A percentile compares a stretch with the other conserved stretches of the same genome.
These are phyloP conservation scores for Aspergillus carbonarius DNA, from an alignment of 2,329 filamentous ascomycete species.

Conservation along the genomic window DNA sequence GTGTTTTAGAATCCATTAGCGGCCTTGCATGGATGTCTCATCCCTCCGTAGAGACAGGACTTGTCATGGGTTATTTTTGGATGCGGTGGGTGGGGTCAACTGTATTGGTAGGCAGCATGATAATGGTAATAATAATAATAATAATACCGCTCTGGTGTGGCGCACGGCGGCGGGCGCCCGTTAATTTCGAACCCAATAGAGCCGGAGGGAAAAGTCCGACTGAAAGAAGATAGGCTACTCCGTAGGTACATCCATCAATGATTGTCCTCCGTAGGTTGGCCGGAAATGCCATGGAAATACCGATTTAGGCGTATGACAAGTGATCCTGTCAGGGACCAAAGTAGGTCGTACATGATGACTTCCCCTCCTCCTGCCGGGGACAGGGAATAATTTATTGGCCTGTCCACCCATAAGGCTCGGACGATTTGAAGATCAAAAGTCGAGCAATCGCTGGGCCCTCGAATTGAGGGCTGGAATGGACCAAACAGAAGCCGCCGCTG, in stretches of 20 bases:
- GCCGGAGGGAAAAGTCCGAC: not conserved
- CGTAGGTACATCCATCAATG: too few relatives aligned
- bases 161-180: not conserved
- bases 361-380: not conserved
- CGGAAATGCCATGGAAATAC: not conserved
- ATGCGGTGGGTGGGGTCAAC: conserved; percentile 1
- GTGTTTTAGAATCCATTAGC: conserved; percentile 3
- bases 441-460: conserved; percentile 1
- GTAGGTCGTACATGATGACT: not conserved
- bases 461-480: not conserved
- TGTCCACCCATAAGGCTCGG: conserved; percentile 8
- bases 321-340: conserved; percentile 2
- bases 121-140: not conserved
- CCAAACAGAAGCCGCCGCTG: conserved; percentile 1
- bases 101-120: conserved; percentile 8
- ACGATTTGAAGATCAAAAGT: not conserved
- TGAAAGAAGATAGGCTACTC: not conserved
- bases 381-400: not conserved
- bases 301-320: not conserved
- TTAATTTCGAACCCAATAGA: not conserved
- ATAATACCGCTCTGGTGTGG: not conserved
- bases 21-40: conserved; percentile 5
- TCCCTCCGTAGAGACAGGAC: not conserved
- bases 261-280: too few relatives aligned
- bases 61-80: conserved; percentile 8